These are phyloP conservation scores for Umbelopsis sp. DNA, from an alignment of 371 early-diverging fungal species.

Conservation along the genomic window DNA sequence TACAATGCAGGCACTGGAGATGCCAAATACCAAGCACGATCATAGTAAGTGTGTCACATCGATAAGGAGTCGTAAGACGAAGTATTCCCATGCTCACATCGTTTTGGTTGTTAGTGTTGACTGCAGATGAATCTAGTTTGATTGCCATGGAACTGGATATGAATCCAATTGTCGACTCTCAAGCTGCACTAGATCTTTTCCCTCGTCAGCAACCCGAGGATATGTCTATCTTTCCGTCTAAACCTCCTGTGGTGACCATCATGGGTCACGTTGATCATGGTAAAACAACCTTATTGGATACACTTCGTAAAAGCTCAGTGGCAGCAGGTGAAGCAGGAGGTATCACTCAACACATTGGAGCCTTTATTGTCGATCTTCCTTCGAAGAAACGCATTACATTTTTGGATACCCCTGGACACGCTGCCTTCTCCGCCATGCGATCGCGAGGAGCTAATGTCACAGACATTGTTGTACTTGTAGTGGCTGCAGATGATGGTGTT, in stretches of 20 bases:
- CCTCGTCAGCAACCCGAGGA: conserved; percentile 72
- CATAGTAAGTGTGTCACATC: conserved; percentile 46
- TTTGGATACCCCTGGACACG: conserved; percentile 97
- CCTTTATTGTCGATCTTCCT: conserved; percentile 82
- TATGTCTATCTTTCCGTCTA: conserved; percentile 66
- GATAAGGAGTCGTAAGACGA: not conserved
- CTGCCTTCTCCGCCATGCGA: conserved; percentile 95
- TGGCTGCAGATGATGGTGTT: conserved; percentile 97
- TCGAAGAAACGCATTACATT: conserved; percentile 85
- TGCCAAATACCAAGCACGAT: conserved; percentile 75
- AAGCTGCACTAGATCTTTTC: conserved; percentile 60
- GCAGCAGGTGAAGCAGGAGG: conserved; percentile 96
- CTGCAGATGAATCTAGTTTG: conserved; percentile 82
- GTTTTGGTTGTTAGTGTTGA: conserved; percentile 60
- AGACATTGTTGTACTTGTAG: conserved; percentile 94
- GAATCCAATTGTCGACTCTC: conserved; percentile 76
- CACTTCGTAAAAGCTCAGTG: conserved; percentile 88
- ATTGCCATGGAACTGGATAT: conserved; percentile 86
- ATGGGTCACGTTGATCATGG: conserved; percentile 99
- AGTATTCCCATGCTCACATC: not conserved
- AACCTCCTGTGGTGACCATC: conserved; percentile 95
- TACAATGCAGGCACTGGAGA: conserved; percentile 75
- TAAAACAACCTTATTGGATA: conserved; percentile 96
- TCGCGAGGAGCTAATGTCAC: conserved; percentile 91
- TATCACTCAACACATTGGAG: conserved; percentile 98